These are phyloP conservation scores for Malassezia dermatis DNA, from an alignment of 1,284 basidiomycete genomes.

Conservation along the genomic window DNA sequence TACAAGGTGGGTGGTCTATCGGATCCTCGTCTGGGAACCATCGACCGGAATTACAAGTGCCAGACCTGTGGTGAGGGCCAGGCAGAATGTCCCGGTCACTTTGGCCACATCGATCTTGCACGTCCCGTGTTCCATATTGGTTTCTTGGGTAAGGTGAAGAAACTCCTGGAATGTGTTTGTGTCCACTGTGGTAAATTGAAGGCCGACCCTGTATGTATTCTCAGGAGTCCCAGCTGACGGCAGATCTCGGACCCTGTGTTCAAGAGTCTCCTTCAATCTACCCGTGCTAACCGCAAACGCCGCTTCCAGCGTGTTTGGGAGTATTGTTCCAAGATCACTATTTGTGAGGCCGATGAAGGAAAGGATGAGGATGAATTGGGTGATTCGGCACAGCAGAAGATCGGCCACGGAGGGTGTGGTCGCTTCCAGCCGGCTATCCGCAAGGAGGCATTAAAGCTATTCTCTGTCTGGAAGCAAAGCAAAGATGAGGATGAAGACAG, in stretches of 20 bases:
- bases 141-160: constrained; percentile 98
- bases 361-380: constrained; percentile 44
- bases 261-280: constrained; percentile 33
- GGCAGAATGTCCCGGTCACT: constrained; percentile 69
- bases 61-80: constrained; percentile 83
- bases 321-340: constrained; percentile 42
- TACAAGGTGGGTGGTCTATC: constrained; percentile 82
- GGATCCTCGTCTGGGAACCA: constrained; percentile 94
- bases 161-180: constrained; percentile 97
- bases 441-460: constrained; percentile 90
- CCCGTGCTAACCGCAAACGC: constrained; percentile 34
- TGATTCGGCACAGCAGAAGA: constrained; percentile 50
- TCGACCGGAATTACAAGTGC: constrained; percentile 98
- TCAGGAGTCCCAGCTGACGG: not conserved
- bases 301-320: constrained; percentile 46
- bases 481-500: constrained; percentile 73
- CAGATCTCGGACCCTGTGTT: constrained; percentile 41
- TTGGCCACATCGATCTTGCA: constrained; percentile 95
- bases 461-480: constrained; percentile 84
- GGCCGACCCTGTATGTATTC: constrained; percentile 56
- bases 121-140: constrained; percentile 93
- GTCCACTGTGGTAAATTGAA: constrained; percentile 97
- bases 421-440: constrained; percentile 79
- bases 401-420: constrained; percentile 81
- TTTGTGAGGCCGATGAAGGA: constrained; percentile 58